These are phyloP conservation scores for Amanita molliuscula DNA, from an alignment of 768 basidiomycete species.

Conservation along the genomic window DNA sequence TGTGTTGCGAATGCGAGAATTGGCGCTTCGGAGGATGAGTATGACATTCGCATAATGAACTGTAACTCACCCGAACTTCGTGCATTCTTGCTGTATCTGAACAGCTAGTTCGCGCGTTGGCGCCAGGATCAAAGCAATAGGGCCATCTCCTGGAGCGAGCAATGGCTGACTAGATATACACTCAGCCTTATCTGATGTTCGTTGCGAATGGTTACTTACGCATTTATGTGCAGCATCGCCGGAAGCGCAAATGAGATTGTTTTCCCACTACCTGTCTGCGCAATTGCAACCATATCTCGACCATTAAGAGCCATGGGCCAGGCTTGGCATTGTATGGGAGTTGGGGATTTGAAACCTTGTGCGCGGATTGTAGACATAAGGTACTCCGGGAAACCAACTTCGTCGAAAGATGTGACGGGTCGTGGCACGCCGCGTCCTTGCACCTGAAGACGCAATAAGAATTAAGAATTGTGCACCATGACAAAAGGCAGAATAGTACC, in stretches of 20 bases:
- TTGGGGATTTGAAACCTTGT: slow-evolving; percentile 85
- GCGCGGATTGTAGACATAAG: slow-evolving; percentile 88
- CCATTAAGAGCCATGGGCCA: slow-evolving; percentile 99
- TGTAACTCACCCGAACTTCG: slow-evolving; percentile 79
- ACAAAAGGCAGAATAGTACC: slow-evolving; percentile 24
- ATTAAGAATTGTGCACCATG: slow-evolving; percentile 1
- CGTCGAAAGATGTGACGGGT: slow-evolving; percentile 87
- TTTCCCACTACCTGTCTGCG: slow-evolving; percentile 98
- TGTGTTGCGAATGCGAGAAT: slow-evolving; percentile 95
- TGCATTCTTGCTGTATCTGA: slow-evolving; percentile 97
- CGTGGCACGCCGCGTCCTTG: slow-evolving; percentile 84
- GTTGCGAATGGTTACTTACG: slow-evolving; percentile 40
- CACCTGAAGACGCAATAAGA: slow-evolving; percentile 34
- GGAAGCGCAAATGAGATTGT: slow-evolving; percentile 98
- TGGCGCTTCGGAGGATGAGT: slow-evolving; percentile 36
- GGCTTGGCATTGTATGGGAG: slow-evolving; percentile 96
- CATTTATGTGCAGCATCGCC: slow-evolving; percentile 99
- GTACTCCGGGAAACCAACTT: slow-evolving; percentile 94
- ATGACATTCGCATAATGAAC: neutral
- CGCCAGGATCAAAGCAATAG: slow-evolving; percentile 92
- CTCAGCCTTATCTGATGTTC: neutral
- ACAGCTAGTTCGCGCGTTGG: slow-evolving; percentile 98
- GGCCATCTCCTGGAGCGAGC: slow-evolving; percentile 88
- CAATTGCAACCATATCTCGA: slow-evolving; percentile 90
- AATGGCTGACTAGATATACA: slow-evolving; percentile 66